phyloP scores from a whole-genome alignment of 192 early-diverging fungal species.

The Cladochytrium replicatum region DNA sequence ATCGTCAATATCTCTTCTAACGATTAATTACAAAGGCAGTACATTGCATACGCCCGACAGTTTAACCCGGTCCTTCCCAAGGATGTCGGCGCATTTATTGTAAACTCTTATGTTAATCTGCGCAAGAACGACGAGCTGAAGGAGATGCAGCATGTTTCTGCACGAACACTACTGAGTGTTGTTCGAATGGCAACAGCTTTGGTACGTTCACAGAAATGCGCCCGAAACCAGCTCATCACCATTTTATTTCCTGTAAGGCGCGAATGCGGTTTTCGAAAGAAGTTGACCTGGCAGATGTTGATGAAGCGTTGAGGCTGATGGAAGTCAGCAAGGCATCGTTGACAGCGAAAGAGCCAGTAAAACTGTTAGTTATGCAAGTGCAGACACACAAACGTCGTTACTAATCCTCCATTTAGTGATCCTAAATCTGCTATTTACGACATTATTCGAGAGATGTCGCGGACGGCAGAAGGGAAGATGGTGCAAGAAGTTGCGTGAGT shows the following conservation, averaged over 20 bases:
- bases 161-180: constrained; percentile 79
- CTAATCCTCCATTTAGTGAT: constrained; percentile 37
- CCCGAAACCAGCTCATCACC: background rate
- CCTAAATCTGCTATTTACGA: constrained; percentile 59
- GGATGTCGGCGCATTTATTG: constrained; percentile 75
- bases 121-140: constrained; percentile 33
- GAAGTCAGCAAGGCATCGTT: constrained; percentile 85
- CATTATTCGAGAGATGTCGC: constrained; percentile 65
- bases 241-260: constrained; percentile 55
- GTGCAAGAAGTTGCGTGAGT: constrained; percentile 40
- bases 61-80: constrained; percentile 63
- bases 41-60: constrained; percentile 70
- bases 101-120: constrained; percentile 73
- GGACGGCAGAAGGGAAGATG: constrained; percentile 38
- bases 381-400: constrained; percentile 3
- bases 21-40: constrained; percentile 54
- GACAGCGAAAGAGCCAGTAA: constrained; percentile 40
- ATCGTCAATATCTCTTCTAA: background rate
- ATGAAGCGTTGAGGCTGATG: constrained; percentile 79
- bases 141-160: constrained; percentile 59
- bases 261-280: constrained; percentile 61
- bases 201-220: constrained; percentile 24
- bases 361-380: constrained; percentile 12
- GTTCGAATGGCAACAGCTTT: constrained; percentile 72
- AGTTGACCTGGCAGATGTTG: constrained; percentile 66